phyloP scores from a whole-genome alignment of 345 rosid species.

The Salix dunnii region DNA sequence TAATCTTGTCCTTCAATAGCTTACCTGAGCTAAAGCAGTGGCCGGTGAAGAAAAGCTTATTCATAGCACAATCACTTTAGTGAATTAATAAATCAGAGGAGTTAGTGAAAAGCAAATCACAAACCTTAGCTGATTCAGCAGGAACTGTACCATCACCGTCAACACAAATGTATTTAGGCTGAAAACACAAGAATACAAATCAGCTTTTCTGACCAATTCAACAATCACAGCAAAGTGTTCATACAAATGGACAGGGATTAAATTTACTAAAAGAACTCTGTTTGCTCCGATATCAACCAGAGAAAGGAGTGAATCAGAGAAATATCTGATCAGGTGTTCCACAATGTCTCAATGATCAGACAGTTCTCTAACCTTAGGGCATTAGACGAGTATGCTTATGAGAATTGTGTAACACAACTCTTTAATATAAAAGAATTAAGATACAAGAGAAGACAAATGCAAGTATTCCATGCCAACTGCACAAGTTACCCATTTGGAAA shows the following conservation, averaged over 20 bases:
- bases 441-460: background rate
- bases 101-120: background rate
- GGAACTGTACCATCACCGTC: conserved; percentile 99
- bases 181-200: conserved; percentile 28
- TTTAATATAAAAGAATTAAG: background rate
- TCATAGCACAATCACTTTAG: background rate
- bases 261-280: background rate
- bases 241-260: background rate
- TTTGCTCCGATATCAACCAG: background rate
- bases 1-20: background rate
- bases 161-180: conserved; percentile 76
- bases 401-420: background rate
- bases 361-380: background rate
- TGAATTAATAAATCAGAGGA: background rate
- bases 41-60: background rate
- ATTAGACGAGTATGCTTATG: too few species aligned
- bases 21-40: background rate
- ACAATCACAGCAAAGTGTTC: background rate
- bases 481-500: background rate
- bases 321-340: background rate
- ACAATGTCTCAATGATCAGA: background rate
- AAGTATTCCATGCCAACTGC: background rate
- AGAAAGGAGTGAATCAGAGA: background rate
- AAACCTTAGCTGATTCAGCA: conserved; percentile 79
- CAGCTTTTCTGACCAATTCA: conserved; percentile 1